A percentile compares a stretch with the other conserved stretches of the same genome.
Conservation (phyloP, 371 early-diverging fungal genomes). For the Lichtheimia ornata region DNA sequence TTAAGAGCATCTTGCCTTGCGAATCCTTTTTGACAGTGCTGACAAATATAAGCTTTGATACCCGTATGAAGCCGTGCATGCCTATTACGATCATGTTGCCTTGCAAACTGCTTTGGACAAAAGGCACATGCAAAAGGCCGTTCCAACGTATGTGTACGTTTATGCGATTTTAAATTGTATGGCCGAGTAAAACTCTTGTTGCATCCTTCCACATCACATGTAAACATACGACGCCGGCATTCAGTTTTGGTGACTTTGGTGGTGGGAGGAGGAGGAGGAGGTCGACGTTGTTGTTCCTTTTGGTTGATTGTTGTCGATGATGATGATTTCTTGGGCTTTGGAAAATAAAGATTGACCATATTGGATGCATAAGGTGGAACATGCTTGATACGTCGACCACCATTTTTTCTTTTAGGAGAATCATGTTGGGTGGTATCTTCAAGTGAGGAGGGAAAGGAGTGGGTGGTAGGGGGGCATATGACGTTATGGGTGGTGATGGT, state of each 20-base stretch:
- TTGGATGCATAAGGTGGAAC: slow-evolving; percentile 12
- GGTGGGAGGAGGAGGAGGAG: no score
- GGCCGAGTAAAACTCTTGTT: slow-evolving; percentile 75
- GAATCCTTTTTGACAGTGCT: slow-evolving; percentile 69
- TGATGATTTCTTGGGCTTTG: neutral
- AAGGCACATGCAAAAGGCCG: slow-evolving; percentile 67
- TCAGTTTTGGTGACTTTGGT: neutral
- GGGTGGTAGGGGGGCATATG: no score
- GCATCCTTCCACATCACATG: slow-evolving; percentile 47
- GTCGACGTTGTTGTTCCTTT: neutral
- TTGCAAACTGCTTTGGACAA: slow-evolving; percentile 65
- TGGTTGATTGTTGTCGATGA: neutral
- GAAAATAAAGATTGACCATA: slow-evolving; percentile 3
- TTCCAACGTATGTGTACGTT: slow-evolving; percentile 75
- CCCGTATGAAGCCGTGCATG: slow-evolving; percentile 72
- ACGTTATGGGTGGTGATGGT: no score
- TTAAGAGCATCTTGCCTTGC: slow-evolving; percentile 76
- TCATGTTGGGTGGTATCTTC: no score
- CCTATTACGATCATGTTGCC: slow-evolving; percentile 81
- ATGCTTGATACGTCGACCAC: no score
- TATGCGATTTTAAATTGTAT: slow-evolving; percentile 82
- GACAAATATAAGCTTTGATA: slow-evolving; percentile 64
- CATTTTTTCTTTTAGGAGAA: no score
- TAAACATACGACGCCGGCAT: slow-evolving; percentile 2
- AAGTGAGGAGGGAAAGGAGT: no score